Percentiles rank a stretch among this genome's conserved stretches.
Conservation (phyloP, 2,329 filamentous ascomycete species). For the Fusarium sp. region DNA sequence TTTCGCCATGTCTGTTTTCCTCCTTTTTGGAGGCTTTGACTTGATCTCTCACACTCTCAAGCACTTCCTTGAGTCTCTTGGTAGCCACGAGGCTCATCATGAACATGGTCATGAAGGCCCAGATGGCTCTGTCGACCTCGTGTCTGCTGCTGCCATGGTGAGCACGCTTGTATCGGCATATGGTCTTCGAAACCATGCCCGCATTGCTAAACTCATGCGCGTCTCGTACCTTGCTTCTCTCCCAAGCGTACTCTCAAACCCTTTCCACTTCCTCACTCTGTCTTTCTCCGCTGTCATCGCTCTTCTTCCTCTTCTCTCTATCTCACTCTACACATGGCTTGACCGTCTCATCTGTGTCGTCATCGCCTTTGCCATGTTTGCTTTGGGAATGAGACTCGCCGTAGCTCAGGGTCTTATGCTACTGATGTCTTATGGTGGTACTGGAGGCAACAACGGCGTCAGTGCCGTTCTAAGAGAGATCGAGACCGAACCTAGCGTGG, state of each 20-base stretch:
- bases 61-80: conserved; percentile 80
- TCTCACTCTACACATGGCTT: conserved; percentile 84
- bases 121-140: conserved; percentile 82
- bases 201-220: conserved; percentile 92
- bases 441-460: conserved; percentile 61
- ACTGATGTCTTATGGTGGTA: conserved; percentile 82
- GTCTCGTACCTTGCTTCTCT: conserved; percentile 85
- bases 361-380: conserved; percentile 90
- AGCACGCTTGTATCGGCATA: conserved; percentile 90
- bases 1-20: conserved; percentile 94
- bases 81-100: conserved; percentile 77
- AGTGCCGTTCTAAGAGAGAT: conserved; percentile 86
- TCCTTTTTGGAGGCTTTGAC: conserved; percentile 98
- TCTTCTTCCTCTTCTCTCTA: conserved; percentile 82
- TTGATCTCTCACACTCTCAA: conserved; percentile 94
- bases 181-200: conserved; percentile 87
- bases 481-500: conserved; percentile 80
- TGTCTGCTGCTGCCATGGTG: conserved; percentile 82
- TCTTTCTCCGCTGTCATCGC: conserved; percentile 86
- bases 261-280: conserved; percentile 93
- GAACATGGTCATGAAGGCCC: conserved; percentile 73
- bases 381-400: conserved; percentile 84
- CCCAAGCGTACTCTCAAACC: conserved; percentile 90
- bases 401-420: conserved; percentile 92
- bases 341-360: conserved; percentile 84